These are phyloP conservation scores for Ambrosia hybrid DNA, from an alignment of 140 eudicot species.

Conservation along the genomic window DNA sequence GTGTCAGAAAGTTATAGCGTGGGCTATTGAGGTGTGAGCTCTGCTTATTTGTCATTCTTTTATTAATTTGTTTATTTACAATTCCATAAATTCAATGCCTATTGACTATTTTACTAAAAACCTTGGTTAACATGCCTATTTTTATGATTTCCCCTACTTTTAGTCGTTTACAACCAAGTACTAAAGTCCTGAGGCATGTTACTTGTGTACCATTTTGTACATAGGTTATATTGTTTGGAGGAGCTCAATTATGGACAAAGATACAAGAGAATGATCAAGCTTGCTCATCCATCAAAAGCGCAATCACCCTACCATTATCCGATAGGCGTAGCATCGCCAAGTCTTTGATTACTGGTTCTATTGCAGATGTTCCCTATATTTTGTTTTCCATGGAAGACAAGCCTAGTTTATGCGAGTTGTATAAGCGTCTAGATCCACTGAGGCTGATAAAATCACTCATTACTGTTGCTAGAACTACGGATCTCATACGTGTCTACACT, in stretches of 20 bases:
- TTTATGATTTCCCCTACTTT: too few relatives aligned
- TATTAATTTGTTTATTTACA: too few relatives aligned
- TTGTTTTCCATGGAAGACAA: not conserved
- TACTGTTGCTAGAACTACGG: not conserved
- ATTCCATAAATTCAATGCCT: too few relatives aligned
- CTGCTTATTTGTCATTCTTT: too few relatives aligned
- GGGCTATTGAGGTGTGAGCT: too few relatives aligned
- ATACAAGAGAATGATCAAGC: not conserved
- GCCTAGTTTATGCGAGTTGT: not conserved
- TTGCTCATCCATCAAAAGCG: not conserved
- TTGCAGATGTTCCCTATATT: slow-evolving; percentile 8
- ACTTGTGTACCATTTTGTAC: not conserved
- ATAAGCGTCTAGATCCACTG: not conserved
- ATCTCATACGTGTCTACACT: not conserved
- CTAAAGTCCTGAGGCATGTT: not conserved
- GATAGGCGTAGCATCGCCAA: slow-evolving; percentile 5
- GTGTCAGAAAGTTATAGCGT: too few relatives aligned
- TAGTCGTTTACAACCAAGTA: not conserved
- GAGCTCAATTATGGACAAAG: not conserved
- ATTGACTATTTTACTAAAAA: too few relatives aligned
- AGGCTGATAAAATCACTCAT: not conserved
- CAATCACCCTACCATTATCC: not conserved
- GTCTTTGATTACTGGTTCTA: not conserved
- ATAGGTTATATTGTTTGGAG: not conserved
- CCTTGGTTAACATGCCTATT: too few relatives aligned